phyloP scores from a whole-genome alignment of 306 rosid species.

The Myrica gale region DNA sequence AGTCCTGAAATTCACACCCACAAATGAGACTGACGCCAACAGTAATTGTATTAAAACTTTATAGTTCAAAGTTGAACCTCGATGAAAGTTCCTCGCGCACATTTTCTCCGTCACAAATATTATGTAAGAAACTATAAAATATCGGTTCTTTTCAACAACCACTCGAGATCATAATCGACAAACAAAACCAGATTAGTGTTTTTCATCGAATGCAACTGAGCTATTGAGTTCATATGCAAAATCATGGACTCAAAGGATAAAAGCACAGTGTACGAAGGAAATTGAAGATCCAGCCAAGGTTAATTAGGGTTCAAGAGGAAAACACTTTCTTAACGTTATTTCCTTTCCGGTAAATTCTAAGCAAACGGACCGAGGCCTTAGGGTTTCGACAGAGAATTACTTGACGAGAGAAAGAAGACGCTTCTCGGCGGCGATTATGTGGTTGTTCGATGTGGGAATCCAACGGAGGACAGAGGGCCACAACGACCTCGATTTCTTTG shows the following conservation, averaged over 20 bases:
- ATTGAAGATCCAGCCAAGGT: no score
- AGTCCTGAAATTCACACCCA: constrained; percentile 50
- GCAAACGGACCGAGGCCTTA: background rate
- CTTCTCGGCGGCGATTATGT: constrained; percentile 80
- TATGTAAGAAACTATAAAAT: background rate
- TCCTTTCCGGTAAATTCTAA: background rate
- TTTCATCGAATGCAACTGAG: background rate
- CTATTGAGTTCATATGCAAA: background rate
- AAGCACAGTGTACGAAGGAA: no score
- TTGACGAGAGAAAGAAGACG: constrained; percentile 88
- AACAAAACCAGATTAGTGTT: background rate
- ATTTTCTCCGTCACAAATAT: background rate
- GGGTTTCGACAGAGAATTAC: constrained; percentile 48
- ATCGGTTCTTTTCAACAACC: background rate
- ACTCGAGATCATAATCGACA: background rate
- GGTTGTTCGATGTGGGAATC: constrained; percentile 84
- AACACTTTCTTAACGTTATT: background rate
- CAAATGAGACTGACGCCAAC: background rate
- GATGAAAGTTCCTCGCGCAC: background rate
- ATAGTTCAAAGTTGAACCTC: background rate
- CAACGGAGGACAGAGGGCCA: constrained; percentile 91
- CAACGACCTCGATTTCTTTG: constrained; percentile 37
- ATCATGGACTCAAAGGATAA: background rate
- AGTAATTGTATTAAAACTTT: background rate
- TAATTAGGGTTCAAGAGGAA: constrained; percentile 4